Evolutionary conservation across 352 stramenopile species (phyloP).

Genomic region (Heterotrichella gracilis): DNA sequence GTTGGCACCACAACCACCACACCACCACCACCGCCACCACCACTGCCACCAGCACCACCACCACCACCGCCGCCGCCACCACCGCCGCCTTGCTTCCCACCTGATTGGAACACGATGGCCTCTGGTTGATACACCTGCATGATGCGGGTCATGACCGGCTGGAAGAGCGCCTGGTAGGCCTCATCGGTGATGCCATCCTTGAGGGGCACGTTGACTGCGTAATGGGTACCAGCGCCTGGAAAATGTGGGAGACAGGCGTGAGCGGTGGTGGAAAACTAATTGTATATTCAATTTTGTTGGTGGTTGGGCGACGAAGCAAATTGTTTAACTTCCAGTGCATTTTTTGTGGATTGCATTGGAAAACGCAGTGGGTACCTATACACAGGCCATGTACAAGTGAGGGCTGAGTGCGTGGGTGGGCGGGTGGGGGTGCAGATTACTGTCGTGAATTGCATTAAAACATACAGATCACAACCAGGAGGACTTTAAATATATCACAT

Average conservation of each 20-base stretch:
- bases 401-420: too few relatives aligned
- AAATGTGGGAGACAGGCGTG: not conserved
- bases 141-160: constrained; percentile 39
- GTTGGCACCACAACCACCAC: too few relatives aligned
- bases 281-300: not conserved
- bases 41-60: too few relatives aligned
- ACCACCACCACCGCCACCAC: too few relatives aligned
- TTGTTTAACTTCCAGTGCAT: not conserved
- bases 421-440: too few relatives aligned
- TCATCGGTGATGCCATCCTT: constrained; percentile 21
- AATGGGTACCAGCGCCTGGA: too few relatives aligned
- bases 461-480: too few relatives aligned
- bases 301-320: not conserved
- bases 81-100: too few relatives aligned
- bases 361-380: not conserved
- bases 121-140: constrained; percentile 26
- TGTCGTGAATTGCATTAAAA: too few relatives aligned
- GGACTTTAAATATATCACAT: too few relatives aligned
- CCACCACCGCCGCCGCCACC: too few relatives aligned
- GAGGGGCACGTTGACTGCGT: constrained; percentile 20
- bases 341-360: not conserved
- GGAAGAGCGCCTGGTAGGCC: constrained; percentile 18
- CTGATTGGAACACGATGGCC: constrained; percentile 76
- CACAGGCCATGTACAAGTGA: too few relatives aligned
- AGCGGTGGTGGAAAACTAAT: not conserved